These are phyloP conservation scores for Centaurea solstitialis DNA, from an alignment of 129 eudicot genomes.

Conservation along the genomic window DNA sequence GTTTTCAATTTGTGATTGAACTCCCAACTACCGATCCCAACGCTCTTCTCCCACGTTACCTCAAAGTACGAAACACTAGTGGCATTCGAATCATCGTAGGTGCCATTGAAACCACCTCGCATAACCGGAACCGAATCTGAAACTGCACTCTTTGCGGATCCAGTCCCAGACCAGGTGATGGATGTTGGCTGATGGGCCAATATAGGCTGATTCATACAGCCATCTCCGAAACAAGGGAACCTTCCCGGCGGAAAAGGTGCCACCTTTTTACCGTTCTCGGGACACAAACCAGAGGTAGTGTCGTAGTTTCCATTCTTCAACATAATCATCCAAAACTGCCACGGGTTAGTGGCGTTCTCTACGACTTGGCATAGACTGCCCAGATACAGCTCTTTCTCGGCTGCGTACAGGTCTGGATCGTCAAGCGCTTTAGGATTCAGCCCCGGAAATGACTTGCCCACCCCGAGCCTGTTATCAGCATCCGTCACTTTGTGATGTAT, in stretches of 20 bases:
- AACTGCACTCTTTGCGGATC: not conserved
- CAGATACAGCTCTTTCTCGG: slow-evolving; percentile 59
- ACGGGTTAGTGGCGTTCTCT: slow-evolving; percentile 44
- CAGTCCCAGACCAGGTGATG: slow-evolving; percentile 1
- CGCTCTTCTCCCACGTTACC: slow-evolving; percentile 76
- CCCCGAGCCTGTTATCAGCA: slow-evolving; percentile 60
- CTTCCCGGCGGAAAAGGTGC: slow-evolving; percentile 56
- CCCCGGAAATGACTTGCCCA: slow-evolving; percentile 66
- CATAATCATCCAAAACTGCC: slow-evolving; percentile 87
- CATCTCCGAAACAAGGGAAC: slow-evolving; percentile 66
- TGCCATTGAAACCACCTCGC: slow-evolving; percentile 67
- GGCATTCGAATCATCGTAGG: slow-evolving; percentile 29
- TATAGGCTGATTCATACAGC: slow-evolving; percentile 80
- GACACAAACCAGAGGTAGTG: slow-evolving; percentile 62
- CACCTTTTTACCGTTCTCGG: slow-evolving; percentile 58
- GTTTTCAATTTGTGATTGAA: slow-evolving; percentile 68
- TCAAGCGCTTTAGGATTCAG: slow-evolving; percentile 36
- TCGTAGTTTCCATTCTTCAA: slow-evolving; percentile 76
- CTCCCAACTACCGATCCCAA: slow-evolving; percentile 70
- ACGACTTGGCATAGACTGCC: slow-evolving; percentile 61
- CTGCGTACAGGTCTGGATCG: slow-evolving; percentile 72
- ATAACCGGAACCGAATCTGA: slow-evolving; percentile 29
- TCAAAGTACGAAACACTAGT: slow-evolving; percentile 53
- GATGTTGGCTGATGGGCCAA: slow-evolving; percentile 52
- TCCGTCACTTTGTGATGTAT: slow-evolving; percentile 62